phyloP scores from a whole-genome alignment of 805 yeast genomes.

The Zygotorulaspora danielsina region DNA sequence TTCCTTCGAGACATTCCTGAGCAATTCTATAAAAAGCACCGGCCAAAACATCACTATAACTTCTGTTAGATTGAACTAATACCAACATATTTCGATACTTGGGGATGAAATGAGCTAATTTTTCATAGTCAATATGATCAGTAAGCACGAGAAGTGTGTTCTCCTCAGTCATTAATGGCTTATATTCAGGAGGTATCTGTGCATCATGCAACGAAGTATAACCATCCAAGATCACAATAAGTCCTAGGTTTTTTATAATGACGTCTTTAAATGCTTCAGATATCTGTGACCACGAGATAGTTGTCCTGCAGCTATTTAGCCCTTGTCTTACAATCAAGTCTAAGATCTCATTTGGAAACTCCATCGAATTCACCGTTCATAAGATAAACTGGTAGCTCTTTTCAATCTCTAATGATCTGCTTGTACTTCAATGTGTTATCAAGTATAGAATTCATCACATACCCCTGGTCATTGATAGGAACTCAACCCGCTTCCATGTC shows the following conservation, averaged over 20 bases:
- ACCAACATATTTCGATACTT: slow-evolving; percentile 18
- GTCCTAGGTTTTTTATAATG: slow-evolving; percentile 21
- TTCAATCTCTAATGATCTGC: no score
- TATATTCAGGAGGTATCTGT: slow-evolving; percentile 14
- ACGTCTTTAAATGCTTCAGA: slow-evolving; percentile 14
- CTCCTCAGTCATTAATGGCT: slow-evolving; percentile 11
- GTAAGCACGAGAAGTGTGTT: slow-evolving; percentile 17
- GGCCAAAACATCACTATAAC: slow-evolving; percentile 24
- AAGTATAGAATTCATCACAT: neutral
- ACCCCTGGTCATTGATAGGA: neutral
- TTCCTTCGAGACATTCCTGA: slow-evolving; percentile 5
- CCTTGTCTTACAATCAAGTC: slow-evolving; percentile 23
- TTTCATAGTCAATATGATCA: slow-evolving; percentile 11
- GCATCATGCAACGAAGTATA: neutral
- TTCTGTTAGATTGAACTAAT: slow-evolving; percentile 21
- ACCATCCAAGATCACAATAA: slow-evolving; percentile 23
- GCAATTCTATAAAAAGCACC: slow-evolving; percentile 15
- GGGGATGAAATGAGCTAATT: slow-evolving; percentile 12
- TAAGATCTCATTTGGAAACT: slow-evolving; percentile 28
- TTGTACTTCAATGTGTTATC: no score
- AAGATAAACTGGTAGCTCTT: no score
- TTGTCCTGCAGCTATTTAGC: slow-evolving; percentile 23
- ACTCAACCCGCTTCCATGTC: neutral
- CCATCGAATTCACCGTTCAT: no score
- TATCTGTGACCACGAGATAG: slow-evolving; percentile 25